Evolutionary conservation across 768 basidiomycete species (phyloP).

Genomic region (Lepiota venenata): DNA sequence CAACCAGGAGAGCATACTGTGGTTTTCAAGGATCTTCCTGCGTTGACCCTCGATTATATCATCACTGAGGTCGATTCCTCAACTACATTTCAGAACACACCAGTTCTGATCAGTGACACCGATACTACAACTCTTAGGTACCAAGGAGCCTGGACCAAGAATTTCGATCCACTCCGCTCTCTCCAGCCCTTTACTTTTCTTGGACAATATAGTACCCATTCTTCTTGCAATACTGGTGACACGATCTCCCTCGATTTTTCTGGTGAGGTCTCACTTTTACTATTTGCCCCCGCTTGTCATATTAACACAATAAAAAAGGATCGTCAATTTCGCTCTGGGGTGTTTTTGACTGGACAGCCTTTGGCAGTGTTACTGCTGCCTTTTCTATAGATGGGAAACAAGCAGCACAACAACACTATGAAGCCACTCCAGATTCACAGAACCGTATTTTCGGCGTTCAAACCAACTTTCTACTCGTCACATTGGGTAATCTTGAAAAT

Average conservation of each 20-base stretch:
- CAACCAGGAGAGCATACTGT: conserved; percentile 23
- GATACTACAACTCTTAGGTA: conserved; percentile 17
- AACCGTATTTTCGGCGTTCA: conserved; percentile 15
- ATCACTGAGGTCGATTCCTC: conserved; percentile 20
- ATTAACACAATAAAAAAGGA: conserved; percentile 10
- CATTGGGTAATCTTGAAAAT: conserved; percentile 13
- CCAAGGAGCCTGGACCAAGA: conserved; percentile 16
- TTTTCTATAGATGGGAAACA: conserved; percentile 22
- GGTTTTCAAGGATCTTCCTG: conserved; percentile 18
- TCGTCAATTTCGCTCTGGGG: conserved; percentile 21
- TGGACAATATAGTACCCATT: conserved; percentile 18
- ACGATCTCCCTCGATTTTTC: conserved; percentile 15
- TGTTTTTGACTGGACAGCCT: conserved; percentile 21
- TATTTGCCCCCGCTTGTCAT: background rate
- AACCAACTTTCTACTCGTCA: conserved; percentile 22
- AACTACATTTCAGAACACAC: conserved; percentile 18
- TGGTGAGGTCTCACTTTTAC: background rate
- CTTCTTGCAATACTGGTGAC: conserved; percentile 13
- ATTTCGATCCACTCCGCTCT: background rate
- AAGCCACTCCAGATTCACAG: conserved; percentile 16
- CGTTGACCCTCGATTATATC: conserved; percentile 21
- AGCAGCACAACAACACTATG: conserved; percentile 15
- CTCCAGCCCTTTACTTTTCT: conserved; percentile 13
- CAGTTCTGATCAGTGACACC: conserved; percentile 23
- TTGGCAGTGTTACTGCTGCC: conserved; percentile 19